These are phyloP conservation scores for Irpex sp. DNA, from an alignment of 1,284 basidiomycete species.

Conservation along the genomic window DNA sequence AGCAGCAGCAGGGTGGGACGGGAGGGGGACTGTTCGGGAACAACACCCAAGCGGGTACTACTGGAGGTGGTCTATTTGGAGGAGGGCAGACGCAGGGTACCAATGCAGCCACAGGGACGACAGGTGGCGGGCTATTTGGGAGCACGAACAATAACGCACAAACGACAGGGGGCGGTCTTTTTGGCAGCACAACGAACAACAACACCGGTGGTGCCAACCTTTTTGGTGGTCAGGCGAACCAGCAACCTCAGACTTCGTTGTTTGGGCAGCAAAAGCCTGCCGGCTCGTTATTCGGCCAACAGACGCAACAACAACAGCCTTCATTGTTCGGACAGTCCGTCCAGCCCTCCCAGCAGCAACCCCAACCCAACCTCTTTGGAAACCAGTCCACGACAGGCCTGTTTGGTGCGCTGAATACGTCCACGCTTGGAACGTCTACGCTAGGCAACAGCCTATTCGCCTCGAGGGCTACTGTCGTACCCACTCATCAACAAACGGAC, in stretches of 20 bases:
- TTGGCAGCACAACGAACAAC: slow-evolving; percentile 11
- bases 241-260: slow-evolving; percentile 14
- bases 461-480: slow-evolving; percentile 24
- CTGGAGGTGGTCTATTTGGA: slow-evolving; percentile 3
- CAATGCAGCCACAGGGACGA: background rate
- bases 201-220: slow-evolving; percentile 19
- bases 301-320: slow-evolving; percentile 4
- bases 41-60: slow-evolving; percentile 7
- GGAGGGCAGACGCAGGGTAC: background rate
- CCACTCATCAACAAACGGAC: slow-evolving; percentile 50
- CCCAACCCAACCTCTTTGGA: slow-evolving; percentile 33
- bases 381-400: slow-evolving; percentile 7
- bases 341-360: slow-evolving; percentile 12
- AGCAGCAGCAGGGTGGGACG: background rate
- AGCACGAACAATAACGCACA: slow-evolving; percentile 15
- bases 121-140: slow-evolving; percentile 27
- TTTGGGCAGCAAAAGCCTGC: slow-evolving; percentile 19
- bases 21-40: slow-evolving; percentile 30
- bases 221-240: slow-evolving; percentile 11
- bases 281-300: slow-evolving; percentile 17
- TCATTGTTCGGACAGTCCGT: slow-evolving; percentile 4
- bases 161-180: slow-evolving; percentile 11
- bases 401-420: slow-evolving; percentile 20
- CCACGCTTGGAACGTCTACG: slow-evolving; percentile 26
- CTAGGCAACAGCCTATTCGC: slow-evolving; percentile 24